These are phyloP conservation scores for Clavulina sp. DNA, from an alignment of 768 basidiomycete genomes.

Conservation along the genomic window DNA sequence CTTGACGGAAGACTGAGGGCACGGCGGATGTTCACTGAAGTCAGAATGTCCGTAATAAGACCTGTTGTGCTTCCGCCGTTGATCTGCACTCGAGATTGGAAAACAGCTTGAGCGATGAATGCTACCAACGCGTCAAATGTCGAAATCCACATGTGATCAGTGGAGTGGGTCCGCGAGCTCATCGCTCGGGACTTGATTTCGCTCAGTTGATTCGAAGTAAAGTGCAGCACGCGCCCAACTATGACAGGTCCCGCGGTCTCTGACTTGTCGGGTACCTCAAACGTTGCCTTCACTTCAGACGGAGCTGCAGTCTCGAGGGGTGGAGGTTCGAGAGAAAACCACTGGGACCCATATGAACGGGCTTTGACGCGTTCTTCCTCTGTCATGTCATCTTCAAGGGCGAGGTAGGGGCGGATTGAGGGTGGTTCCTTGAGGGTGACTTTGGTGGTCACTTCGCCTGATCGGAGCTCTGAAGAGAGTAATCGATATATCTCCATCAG, in stretches of 20 bases:
- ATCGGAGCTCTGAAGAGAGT: no score
- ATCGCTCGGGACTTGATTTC: no score
- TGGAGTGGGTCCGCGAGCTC: not conserved
- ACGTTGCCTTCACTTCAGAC: not conserved
- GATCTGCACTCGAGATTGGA: slow-evolving; percentile 10
- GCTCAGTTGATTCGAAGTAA: slow-evolving; percentile 1
- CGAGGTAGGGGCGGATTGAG: slow-evolving; percentile 3
- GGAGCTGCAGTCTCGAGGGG: not conserved
- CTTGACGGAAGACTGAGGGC: slow-evolving; percentile 3
- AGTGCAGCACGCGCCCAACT: slow-evolving; percentile 9
- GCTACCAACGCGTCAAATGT: slow-evolving; percentile 12
- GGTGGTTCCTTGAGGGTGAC: not conserved
- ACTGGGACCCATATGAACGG: not conserved
- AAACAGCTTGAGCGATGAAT: slow-evolving; percentile 7
- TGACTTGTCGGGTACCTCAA: not conserved
- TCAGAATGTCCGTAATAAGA: no score
- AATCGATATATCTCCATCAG: slow-evolving; percentile 11
- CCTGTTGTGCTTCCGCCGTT: no score
- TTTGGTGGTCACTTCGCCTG: not conserved
- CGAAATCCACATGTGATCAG: slow-evolving; percentile 8
- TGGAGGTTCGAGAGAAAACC: not conserved
- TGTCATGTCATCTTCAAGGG: slow-evolving; percentile 1
- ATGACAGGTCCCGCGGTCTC: not conserved
- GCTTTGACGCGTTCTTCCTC: not conserved
- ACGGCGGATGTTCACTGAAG: slow-evolving; percentile 13